Percentiles rank a stretch among this genome's conserved stretches.
Conservation (phyloP, 1,284 basidiomycete genomes). For the Tremellales sp. region DNA sequence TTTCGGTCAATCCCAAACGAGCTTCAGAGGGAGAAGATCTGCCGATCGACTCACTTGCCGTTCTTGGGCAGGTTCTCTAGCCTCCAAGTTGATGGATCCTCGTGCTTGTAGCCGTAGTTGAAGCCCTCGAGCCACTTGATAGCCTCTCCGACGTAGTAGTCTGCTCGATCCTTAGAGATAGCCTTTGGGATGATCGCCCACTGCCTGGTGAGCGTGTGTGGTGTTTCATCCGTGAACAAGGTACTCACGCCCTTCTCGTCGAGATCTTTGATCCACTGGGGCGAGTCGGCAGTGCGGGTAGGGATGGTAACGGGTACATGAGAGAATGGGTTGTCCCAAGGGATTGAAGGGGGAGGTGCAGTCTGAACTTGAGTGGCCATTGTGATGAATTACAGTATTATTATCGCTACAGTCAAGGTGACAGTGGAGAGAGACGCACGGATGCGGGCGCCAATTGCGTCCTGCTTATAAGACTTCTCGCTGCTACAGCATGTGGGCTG, state of each 20-base stretch:
- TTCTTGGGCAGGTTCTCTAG: slow-evolving; percentile 28
- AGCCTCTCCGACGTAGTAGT: slow-evolving; percentile 20
- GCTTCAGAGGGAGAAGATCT: slow-evolving; percentile 19
- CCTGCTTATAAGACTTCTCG: no score
- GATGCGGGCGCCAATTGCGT: no score
- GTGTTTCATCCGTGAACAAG: not conserved
- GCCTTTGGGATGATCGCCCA: slow-evolving; percentile 7
- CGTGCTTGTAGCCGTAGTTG: slow-evolving; percentile 29
- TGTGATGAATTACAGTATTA: not conserved
- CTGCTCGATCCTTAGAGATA: slow-evolving; percentile 26
- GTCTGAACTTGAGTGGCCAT: not conserved
- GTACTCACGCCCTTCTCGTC: not conserved
- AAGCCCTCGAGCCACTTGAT: slow-evolving; percentile 38
- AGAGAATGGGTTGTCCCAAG: not conserved
- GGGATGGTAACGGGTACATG: not conserved
- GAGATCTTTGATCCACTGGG: not conserved
- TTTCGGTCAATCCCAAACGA: slow-evolving; percentile 3
- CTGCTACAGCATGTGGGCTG: no score
- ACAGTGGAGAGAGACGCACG: no score
- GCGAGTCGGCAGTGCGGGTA: not conserved
- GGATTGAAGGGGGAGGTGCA: not conserved
- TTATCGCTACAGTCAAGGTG: no score
- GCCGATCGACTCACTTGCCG: slow-evolving; percentile 18
- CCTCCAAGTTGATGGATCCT: slow-evolving; percentile 26
- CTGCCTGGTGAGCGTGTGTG: not conserved